Conservation (phyloP, 805 yeast species). For the Osmozyma mogii region DNA sequence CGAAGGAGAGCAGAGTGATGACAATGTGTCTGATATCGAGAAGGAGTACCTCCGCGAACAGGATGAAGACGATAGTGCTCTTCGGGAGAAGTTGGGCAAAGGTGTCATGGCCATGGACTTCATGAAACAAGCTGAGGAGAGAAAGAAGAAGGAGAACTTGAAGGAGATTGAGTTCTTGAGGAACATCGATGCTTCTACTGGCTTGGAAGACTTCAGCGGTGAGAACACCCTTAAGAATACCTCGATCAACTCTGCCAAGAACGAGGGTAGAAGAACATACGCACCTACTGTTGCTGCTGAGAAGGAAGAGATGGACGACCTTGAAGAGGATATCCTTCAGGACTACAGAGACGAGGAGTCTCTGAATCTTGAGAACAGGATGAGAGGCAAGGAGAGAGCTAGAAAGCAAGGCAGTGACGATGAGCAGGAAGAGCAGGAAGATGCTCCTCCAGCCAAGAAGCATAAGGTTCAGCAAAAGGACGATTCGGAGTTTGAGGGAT, state of each 20-base stretch:
- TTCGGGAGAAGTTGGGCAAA: constrained; percentile 51
- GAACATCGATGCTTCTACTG: constrained; percentile 32
- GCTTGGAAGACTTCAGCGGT: constrained; percentile 30
- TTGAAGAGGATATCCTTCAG: constrained; percentile 15
- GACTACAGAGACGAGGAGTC: constrained; percentile 47
- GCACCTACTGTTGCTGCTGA: constrained; percentile 52
- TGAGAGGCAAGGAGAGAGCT: constrained; percentile 6
- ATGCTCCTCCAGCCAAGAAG: constrained; percentile 8
- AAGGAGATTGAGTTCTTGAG: constrained; percentile 45
- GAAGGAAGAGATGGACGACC: constrained; percentile 23
- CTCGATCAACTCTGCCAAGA: constrained; percentile 44
- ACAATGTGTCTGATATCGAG: constrained; percentile 42
- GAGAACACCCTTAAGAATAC: constrained; percentile 22
- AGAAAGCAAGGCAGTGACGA: too few species aligned
- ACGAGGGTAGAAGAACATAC: constrained; percentile 76
- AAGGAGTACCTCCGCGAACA: constrained; percentile 28
- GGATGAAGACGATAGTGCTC: constrained; percentile 26
- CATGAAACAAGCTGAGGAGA: constrained; percentile 83
- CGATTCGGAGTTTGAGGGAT: constrained; percentile 8
- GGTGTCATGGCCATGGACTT: constrained; percentile 93
- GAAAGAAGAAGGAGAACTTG: constrained; percentile 52
- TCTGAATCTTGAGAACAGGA: constrained; percentile 35
- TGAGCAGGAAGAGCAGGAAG: constrained; percentile 15
- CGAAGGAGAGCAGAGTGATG: constrained; percentile 47
- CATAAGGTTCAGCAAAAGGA: constrained; percentile 3